Conservation (phyloP, 352 stramenopile genomes). For the Phytophthora palmivora region DNA sequence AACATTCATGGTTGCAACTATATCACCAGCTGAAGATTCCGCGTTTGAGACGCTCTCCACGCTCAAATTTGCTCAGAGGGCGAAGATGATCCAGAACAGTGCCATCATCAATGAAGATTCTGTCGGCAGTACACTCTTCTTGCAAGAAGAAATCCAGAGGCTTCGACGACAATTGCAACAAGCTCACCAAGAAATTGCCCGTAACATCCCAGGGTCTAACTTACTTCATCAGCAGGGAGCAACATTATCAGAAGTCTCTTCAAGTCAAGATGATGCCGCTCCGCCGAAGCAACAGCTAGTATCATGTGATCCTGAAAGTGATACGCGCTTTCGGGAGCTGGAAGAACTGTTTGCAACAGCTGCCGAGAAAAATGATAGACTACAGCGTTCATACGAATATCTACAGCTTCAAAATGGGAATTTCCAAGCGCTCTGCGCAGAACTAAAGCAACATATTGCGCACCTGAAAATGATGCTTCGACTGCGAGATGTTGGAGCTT, state of each 20-base stretch:
- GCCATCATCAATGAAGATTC: slow-evolving; percentile 87
- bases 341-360: slow-evolving; percentile 65
- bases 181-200: slow-evolving; percentile 39
- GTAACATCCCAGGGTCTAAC: slow-evolving; percentile 26
- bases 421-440: slow-evolving; percentile 52
- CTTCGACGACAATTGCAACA: slow-evolving; percentile 70
- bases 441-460: slow-evolving; percentile 66
- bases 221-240: slow-evolving; percentile 21
- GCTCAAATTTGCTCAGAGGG: slow-evolving; percentile 85
- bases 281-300: slow-evolving; percentile 9
- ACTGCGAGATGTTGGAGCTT: slow-evolving; percentile 36
- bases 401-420: slow-evolving; percentile 63
- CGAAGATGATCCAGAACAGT: slow-evolving; percentile 89
- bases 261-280: slow-evolving; percentile 24
- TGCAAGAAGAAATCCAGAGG: slow-evolving; percentile 81
- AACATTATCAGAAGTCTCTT: slow-evolving; percentile 8
- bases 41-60: slow-evolving; percentile 86
- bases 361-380: slow-evolving; percentile 64
- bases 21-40: slow-evolving; percentile 87
- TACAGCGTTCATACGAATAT: slow-evolving; percentile 65
- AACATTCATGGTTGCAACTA: slow-evolving; percentile 88
- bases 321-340: slow-evolving; percentile 61
- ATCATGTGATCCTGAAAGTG: slow-evolving; percentile 44
- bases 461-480: slow-evolving; percentile 70
- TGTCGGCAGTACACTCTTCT: slow-evolving; percentile 56